Conservation (phyloP, 1,139 yeast species). For the Magnusiomyces magnusii region DNA sequence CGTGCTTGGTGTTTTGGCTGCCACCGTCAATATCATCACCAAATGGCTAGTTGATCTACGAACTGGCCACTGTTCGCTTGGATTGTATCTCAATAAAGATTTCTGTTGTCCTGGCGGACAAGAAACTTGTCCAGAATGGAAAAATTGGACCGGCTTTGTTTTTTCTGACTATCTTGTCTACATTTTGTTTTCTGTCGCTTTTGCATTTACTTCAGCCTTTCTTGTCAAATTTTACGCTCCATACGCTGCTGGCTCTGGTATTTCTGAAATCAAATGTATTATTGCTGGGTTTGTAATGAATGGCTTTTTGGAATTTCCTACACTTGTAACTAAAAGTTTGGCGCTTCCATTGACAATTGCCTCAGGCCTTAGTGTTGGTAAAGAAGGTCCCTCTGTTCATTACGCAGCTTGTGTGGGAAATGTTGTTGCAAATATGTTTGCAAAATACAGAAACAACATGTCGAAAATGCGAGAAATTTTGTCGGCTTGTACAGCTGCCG, state of each 20-base stretch:
- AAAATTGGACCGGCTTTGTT: constrained; percentile 31
- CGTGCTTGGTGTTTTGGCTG: constrained; percentile 75
- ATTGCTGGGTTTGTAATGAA: constrained; percentile 83
- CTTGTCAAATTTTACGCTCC: constrained; percentile 73
- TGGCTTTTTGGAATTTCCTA: constrained; percentile 68
- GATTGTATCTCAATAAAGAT: constrained; percentile 61
- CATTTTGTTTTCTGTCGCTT: constrained; percentile 49
- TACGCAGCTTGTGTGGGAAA: constrained; percentile 80
- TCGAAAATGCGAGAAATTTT: constrained; percentile 47
- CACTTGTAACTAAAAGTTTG: constrained; percentile 65
- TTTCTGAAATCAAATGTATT: constrained; percentile 92
- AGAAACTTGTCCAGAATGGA: constrained; percentile 36
- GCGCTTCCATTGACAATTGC: constrained; percentile 84
- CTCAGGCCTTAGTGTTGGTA: constrained; percentile 73
- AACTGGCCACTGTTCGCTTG: constrained; percentile 64
- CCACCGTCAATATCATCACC: constrained; percentile 67
- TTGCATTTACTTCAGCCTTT: constrained; percentile 59
- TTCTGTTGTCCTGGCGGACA: constrained; percentile 77
- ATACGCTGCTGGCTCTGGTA: constrained; percentile 94
- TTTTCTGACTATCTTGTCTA: constrained; percentile 51
- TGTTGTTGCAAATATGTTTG: constrained; percentile 49
- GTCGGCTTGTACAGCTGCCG: constrained; percentile 87
- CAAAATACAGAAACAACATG: constrained; percentile 37
- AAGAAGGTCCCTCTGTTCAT: constrained; percentile 83
- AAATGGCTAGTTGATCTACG: constrained; percentile 79